phyloP scores from a whole-genome alignment of 1,284 basidiomycete species.

The Pulveroboletus ridleyi region DNA sequence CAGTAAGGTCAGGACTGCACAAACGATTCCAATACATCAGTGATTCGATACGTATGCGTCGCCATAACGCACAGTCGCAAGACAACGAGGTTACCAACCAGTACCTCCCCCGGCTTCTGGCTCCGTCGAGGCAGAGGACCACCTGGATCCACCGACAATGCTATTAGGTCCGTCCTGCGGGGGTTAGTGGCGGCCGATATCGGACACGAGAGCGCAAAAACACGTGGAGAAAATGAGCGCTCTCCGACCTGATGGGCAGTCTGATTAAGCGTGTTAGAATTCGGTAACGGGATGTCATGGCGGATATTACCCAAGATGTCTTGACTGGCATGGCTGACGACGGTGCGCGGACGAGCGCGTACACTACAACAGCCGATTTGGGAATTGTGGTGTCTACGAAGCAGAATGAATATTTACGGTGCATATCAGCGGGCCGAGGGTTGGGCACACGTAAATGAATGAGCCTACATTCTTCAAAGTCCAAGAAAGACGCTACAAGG shows the following conservation, averaged over 20 bases:
- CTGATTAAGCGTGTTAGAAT: constrained; percentile 32
- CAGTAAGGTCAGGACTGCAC: constrained; percentile 57
- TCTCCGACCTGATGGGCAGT: constrained; percentile 42
- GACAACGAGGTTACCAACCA: constrained; percentile 56
- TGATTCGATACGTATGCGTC: constrained; percentile 1
- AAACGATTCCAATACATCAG: constrained; percentile 10
- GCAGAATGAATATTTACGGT: constrained; percentile 12
- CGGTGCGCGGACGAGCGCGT: constrained; percentile 42
- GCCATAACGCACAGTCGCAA: constrained; percentile 56
- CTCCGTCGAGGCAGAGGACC: constrained; percentile 44
- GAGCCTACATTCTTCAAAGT: constrained; percentile 66
- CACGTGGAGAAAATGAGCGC: constrained; percentile 46
- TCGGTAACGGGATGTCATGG: constrained; percentile 9
- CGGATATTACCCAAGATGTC: constrained; percentile 38
- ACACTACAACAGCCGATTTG: constrained; percentile 51
- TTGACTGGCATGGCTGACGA: constrained; percentile 29
- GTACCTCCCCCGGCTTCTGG: constrained; percentile 45
- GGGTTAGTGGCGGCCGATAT: constrained; percentile 27
- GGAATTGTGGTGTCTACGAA: constrained; percentile 53
- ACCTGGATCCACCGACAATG: constrained; percentile 50
- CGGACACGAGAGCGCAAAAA: constrained; percentile 49
- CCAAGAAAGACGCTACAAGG: constrained; percentile 58
- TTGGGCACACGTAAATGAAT: neutral
- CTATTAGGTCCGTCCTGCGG: constrained; percentile 41
- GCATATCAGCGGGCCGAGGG: constrained; percentile 6